Evolutionary conservation across 495 filamentous ascomycete genomes (phyloP), one percentile per base, ranked within the genome.

Genomic region (Aspergillus steynii): DNA sequence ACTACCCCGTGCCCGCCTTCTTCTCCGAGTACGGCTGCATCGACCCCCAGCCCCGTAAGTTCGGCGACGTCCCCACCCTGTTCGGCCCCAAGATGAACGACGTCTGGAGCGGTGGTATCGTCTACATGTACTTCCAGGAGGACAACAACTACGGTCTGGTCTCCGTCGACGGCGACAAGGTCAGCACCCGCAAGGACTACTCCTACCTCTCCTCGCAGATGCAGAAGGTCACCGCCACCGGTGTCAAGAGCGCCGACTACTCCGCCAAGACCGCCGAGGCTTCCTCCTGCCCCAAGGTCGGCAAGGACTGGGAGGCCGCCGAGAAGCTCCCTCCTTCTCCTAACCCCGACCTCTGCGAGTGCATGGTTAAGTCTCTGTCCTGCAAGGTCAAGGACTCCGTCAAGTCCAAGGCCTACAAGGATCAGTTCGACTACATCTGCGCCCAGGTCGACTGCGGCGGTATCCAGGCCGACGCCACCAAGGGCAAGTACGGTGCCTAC

Each of bases 21-120:
- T 97, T 98, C 78, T 96, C 96, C 61, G 95, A 99, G 75, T 99
- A 99, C 75, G 95, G 95, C 58, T 99, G 95, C 85, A 98, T 95
- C 79, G 72, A 81, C 28, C 86, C 86, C 32, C 78, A 81, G 46
- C 91, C 88, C 29, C 93, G 96, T 74, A 76, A 80, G 50, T 99
- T 96, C 82, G 84, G 88, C 61, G 95, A 99, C 65, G 93, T 96
- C 15, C 81, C 77, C 29, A 87, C 91, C 56, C 83, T 99, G 5
- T 99, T 88, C 77, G 87, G 90, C 20, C 58, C 75, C 25, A 64
- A 96, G 61, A 99, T 99, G 95, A 87, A 86, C 27, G 66, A 70
- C 27, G 92, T 97, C 61, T 94, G 91, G 86, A 95, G 89, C 61
- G 95, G 95, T 67, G 95, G 95, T 73, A 96, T 99, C 66, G 90